Conservation (phyloP, 257 asterid species). For the Solanum rostratum region DNA sequence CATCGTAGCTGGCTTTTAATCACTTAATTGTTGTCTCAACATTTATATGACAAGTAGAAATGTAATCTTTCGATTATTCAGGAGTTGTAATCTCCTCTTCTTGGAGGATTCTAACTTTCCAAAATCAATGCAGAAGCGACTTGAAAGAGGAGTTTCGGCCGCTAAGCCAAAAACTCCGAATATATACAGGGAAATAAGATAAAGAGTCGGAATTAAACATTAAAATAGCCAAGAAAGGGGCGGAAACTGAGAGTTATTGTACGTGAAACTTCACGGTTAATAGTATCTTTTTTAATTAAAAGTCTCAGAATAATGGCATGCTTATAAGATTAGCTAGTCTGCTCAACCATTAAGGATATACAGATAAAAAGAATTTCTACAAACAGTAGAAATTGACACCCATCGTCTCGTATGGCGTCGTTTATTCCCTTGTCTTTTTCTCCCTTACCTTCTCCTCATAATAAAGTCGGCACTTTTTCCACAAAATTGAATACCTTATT, state of each 20-base stretch:
- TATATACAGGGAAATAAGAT: neutral
- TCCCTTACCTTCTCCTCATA: neutral
- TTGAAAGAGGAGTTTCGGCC: neutral
- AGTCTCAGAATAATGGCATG: neutral
- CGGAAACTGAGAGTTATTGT: too few relatives aligned
- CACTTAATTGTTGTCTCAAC: neutral
- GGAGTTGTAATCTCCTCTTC: neutral
- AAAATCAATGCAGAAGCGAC: neutral
- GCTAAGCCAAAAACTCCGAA: neutral
- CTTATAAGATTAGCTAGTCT: too few relatives aligned
- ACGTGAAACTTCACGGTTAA: too few relatives aligned
- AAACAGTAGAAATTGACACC: slow-evolving; percentile 10
- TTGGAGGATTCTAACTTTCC: neutral
- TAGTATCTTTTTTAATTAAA: neutral
- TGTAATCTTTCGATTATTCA: too few relatives aligned
- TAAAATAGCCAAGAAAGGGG: neutral
- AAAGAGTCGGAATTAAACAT: neutral
- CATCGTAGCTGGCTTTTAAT: too few relatives aligned
- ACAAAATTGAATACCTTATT: neutral
- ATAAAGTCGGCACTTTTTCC: neutral
- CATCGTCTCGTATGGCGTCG: slow-evolving; percentile 23
- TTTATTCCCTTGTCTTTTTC: slow-evolving; percentile 40
- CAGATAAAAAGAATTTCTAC: neutral
- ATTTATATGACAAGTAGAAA: neutral
- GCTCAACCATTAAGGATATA: too few relatives aligned